Evolutionary conservation across 2,329 filamentous ascomycete genomes (phyloP).

Genomic region (Colletotrichum chlorophyti): DNA sequence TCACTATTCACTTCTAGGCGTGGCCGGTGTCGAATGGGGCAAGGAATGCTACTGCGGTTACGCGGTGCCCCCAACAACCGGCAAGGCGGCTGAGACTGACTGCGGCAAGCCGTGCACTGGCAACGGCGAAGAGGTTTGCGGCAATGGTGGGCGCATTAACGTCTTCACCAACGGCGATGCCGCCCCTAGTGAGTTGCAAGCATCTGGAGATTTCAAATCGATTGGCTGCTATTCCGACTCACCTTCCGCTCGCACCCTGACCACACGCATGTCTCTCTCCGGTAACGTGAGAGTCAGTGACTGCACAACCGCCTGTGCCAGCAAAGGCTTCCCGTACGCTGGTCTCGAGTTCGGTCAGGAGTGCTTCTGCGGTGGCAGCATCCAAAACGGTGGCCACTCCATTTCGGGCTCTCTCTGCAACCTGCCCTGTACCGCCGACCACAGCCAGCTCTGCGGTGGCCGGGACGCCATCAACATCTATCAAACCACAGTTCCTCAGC

Average conservation of each 20-base stretch:
- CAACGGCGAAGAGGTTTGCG: slow-evolving; percentile 51
- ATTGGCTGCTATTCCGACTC: slow-evolving; percentile 65
- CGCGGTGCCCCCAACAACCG: slow-evolving; percentile 55
- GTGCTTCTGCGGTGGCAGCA: slow-evolving; percentile 54
- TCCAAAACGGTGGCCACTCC: slow-evolving; percentile 52
- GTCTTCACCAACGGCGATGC: slow-evolving; percentile 57
- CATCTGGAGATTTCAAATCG: slow-evolving; percentile 60
- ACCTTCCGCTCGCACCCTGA: slow-evolving; percentile 49
- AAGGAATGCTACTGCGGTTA: slow-evolving; percentile 60
- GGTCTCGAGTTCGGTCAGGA: slow-evolving; percentile 51
- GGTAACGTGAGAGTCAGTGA: slow-evolving; percentile 48
- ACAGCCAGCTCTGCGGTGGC: slow-evolving; percentile 50
- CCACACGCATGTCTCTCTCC: slow-evolving; percentile 46
- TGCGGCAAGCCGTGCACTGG: slow-evolving; percentile 64
- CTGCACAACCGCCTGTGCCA: slow-evolving; percentile 50
- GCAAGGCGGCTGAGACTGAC: slow-evolving; percentile 51
- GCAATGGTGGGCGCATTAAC: slow-evolving; percentile 53
- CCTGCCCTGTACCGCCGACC: slow-evolving; percentile 58
- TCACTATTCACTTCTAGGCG: neutral
- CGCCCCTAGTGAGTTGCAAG: slow-evolving; percentile 48
- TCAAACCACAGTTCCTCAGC: slow-evolving; percentile 42
- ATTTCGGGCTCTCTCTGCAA: slow-evolving; percentile 50
- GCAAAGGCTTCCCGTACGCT: slow-evolving; percentile 52
- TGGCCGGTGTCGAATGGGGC: slow-evolving; percentile 56
- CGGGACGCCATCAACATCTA: slow-evolving; percentile 46